phyloP scores from a whole-genome alignment of 208 protist species.

The Acanthamoeba culbertsoni region DNA sequence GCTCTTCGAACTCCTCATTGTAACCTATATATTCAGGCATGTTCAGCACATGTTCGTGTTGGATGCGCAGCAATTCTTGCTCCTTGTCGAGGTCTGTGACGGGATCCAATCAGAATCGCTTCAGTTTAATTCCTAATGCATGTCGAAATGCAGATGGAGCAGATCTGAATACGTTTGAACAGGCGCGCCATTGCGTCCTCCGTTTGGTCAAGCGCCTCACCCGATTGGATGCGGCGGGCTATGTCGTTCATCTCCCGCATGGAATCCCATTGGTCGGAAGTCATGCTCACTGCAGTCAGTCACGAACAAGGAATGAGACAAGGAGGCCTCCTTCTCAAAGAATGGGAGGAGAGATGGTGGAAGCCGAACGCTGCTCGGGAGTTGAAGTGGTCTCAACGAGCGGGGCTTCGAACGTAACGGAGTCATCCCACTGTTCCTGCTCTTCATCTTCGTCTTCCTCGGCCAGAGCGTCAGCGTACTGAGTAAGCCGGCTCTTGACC shows the following conservation, averaged over 20 bases:
- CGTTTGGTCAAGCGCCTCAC: neutral
- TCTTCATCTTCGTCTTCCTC: neutral
- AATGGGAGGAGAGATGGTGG: too few species aligned
- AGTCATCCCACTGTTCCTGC: neutral
- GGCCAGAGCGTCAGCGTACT: neutral
- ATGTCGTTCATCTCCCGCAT: neutral
- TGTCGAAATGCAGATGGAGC: neutral
- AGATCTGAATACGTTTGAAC: neutral
- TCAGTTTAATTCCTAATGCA: neutral
- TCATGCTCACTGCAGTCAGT: neutral
- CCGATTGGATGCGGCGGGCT: neutral
- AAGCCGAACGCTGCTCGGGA: too few species aligned
- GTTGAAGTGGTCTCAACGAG: neutral
- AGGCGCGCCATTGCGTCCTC: neutral
- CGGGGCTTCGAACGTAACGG: neutral
- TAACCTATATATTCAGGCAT: constrained; percentile 8
- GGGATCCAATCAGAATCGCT: neutral
- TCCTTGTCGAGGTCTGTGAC: neutral
- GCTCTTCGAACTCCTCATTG: neutral
- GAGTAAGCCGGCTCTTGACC: neutral
- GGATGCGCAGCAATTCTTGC: neutral
- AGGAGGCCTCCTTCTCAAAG: too few species aligned
- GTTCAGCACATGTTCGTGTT: constrained; percentile 6
- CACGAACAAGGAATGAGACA: neutral
- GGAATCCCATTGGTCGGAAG: neutral